Percentiles rank a stretch among this genome's conserved stretches.
phyloP scores from a whole-genome alignment of 2,329 filamentous ascomycete species.

The Alternaria sp. region DNA sequence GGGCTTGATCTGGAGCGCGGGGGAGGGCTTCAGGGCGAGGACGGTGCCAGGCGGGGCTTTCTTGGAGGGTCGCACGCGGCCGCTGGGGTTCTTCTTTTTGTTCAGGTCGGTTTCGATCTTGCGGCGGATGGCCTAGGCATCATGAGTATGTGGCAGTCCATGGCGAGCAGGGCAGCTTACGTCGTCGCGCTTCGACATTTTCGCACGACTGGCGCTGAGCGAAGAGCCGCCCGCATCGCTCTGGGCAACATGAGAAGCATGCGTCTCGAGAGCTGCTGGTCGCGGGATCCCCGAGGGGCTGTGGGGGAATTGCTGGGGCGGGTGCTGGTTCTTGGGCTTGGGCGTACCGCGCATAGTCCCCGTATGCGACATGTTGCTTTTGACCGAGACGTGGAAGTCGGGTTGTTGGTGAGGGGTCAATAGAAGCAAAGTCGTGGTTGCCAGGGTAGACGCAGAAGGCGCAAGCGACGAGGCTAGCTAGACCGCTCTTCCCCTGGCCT shows the following conservation, averaged over 20 bases:
- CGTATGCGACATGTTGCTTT: constrained; percentile 62
- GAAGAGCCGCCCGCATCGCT: constrained; percentile 69
- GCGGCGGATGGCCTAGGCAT: constrained; percentile 81
- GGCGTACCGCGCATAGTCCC: constrained; percentile 75
- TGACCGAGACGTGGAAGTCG: constrained; percentile 22
- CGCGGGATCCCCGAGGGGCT: constrained; percentile 76
- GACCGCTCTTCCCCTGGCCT: constrained; percentile 9
- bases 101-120: constrained; percentile 97
- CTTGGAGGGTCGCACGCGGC: constrained; percentile 80
- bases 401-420: constrained; percentile 30
- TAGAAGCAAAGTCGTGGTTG: constrained; percentile 23
- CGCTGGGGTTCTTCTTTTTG: constrained; percentile 89
- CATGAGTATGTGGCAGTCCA: constrained; percentile 8
- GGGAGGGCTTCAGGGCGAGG: constrained; percentile 91
- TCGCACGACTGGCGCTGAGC: constrained; percentile 91
- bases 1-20: constrained; percentile 96
- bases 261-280: constrained; percentile 71
- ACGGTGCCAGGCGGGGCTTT: constrained; percentile 97
- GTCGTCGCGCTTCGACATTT: constrained; percentile 98
- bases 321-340: constrained; percentile 69
- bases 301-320: constrained; percentile 61
- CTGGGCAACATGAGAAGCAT: constrained; percentile 53
- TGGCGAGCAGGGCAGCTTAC: constrained; percentile 60
- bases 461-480: constrained; percentile 24
- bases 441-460: constrained; percentile 31